Base-by-base conservation (phyloP, 345 rosid genomes). In the Boechera stricta region DNA sequence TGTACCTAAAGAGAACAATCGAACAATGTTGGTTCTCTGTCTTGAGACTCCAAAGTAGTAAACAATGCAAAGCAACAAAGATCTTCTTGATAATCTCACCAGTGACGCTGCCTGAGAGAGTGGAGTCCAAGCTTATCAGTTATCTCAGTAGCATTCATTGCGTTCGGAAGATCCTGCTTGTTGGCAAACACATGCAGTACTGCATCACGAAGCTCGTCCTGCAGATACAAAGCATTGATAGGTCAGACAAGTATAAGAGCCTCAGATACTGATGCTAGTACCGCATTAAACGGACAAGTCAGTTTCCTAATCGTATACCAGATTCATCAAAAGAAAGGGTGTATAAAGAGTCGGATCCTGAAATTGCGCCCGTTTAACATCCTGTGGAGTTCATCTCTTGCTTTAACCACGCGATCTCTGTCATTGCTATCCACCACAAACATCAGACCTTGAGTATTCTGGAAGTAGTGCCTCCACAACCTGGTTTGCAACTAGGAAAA, bases 161-260 rank as follows among this genome's bases (percentile, higher is more conserved):
- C 97, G 63, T 92, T 92, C 15, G 97, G 97, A 83, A 92, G 96
- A 86, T 92, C 97, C 70, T 90, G 93, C 52, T 92, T 92, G 92
- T 92, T 92, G 10, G 97, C 96, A 77, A 92, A 88, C 65, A 92
- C 97, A 72, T 88, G 91, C 83, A 92, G 77, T 10, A 92, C 97
- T 6, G 97, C 96, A 73, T 92, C 96, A 69, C 96, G 87, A 49
- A 92, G 83, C 85, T 90, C 97, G 84, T 92, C 97, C 97, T 92
- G 81, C 63, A 80, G 51, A 21, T 21, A 21, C 24, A 21, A 1
- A 21, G 24, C 24, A 21, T 1, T 21, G 1, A 21, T 21, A 21
- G 21, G 24, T 21, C 24, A 21, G 24, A 21, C 24, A 21, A 21
- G 24, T 21, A 21, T 21, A 1, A 21, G 24, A 21, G 24, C 24